These are phyloP conservation scores for Oryza rufipogon DNA, from an alignment of 176 grass and related monocot genomes.

Conservation along the genomic window DNA sequence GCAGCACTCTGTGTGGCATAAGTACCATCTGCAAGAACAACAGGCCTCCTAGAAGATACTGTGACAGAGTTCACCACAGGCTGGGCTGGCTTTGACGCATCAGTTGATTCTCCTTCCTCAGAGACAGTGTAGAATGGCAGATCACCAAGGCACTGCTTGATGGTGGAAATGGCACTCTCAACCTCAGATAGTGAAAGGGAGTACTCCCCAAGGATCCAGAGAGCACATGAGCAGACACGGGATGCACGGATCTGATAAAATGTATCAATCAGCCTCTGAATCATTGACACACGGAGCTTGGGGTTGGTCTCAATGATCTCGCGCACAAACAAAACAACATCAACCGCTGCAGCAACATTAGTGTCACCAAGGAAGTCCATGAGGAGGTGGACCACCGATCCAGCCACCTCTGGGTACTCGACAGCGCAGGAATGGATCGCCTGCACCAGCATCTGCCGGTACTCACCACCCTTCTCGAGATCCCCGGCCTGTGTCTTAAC, in stretches of 20 bases:
- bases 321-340: conserved; percentile 68
- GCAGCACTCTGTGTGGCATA: conserved; percentile 74
- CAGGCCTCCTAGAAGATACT: conserved; percentile 61
- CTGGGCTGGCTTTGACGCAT: conserved; percentile 42
- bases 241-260: conserved; percentile 75
- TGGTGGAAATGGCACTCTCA: conserved; percentile 59
- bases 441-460: conserved; percentile 77
- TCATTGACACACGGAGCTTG: conserved; percentile 71
- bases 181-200: conserved; percentile 70
- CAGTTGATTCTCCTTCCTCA: conserved; percentile 51
- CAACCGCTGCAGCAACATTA: conserved; percentile 61
- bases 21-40: conserved; percentile 69
- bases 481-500: conserved; percentile 64
- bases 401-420: conserved; percentile 64
- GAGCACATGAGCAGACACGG: conserved; percentile 58
- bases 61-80: conserved; percentile 47
- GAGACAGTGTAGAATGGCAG: conserved; percentile 60
- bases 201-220: conserved; percentile 74
- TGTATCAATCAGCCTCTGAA: conserved; percentile 64
- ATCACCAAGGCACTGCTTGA: conserved; percentile 71
- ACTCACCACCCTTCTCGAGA: conserved; percentile 63
- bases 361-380: conserved; percentile 77
- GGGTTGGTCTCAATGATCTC: conserved; percentile 78
- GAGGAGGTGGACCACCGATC: conserved; percentile 66
- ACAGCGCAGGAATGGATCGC: conserved; percentile 60